phyloP scores from a whole-genome alignment of 768 basidiomycete species.

The Gymnopilus dilepis region DNA sequence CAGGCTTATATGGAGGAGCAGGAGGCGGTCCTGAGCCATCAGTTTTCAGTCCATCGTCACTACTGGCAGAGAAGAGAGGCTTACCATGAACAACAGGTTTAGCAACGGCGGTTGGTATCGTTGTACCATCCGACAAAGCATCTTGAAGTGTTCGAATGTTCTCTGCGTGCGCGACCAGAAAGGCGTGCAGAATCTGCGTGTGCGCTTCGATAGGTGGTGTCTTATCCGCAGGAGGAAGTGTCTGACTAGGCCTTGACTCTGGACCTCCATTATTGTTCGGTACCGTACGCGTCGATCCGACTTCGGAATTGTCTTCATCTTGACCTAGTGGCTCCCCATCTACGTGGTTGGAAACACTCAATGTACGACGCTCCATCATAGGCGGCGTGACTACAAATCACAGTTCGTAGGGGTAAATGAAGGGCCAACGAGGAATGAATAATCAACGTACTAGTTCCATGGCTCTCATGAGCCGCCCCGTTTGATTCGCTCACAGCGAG shows the following conservation, averaged over 20 bases:
- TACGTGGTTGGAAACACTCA: constrained; percentile 7
- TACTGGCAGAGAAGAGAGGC: not conserved
- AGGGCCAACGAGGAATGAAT: not conserved
- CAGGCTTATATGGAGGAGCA: constrained; percentile 1
- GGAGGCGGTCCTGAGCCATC: not conserved
- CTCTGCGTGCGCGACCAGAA: constrained; percentile 32
- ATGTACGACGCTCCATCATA: constrained; percentile 1
- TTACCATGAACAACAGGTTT: not conserved
- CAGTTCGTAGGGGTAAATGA: not conserved
- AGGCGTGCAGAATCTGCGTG: constrained; percentile 29
- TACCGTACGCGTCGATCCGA: constrained; percentile 2
- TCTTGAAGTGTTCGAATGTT: constrained; percentile 33
- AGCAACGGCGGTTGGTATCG: not conserved
- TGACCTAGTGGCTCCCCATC: not conserved
- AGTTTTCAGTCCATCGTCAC: too few species aligned
- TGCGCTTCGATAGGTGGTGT: constrained; percentile 25
- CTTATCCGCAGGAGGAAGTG: constrained; percentile 9
- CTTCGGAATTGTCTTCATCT: not conserved
- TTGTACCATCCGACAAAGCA: constrained; percentile 10
- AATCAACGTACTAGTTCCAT: constrained; percentile 10
- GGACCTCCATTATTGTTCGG: not conserved
- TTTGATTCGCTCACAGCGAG: constrained; percentile 9
- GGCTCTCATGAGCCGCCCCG: constrained; percentile 4
- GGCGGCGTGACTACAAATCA: not conserved
- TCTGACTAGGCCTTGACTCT: constrained; percentile 4